Evolutionary conservation across 768 basidiomycete species (phyloP).

Genomic region (Nevesoporus exiguus): DNA sequence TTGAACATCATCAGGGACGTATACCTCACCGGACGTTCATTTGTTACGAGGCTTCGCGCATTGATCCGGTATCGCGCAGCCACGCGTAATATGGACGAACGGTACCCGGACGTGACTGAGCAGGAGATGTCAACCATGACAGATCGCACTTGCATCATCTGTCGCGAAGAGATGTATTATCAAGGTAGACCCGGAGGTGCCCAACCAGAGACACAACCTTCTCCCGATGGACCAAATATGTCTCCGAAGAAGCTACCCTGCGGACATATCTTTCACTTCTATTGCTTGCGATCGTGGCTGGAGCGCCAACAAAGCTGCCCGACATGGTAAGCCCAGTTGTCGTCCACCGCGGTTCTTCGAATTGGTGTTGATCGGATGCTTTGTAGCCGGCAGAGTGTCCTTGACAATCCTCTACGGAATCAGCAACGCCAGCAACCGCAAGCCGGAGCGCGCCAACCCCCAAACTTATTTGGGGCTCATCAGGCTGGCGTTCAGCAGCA

Average conservation of each 20-base stretch:
- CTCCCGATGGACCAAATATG: constrained; percentile 77
- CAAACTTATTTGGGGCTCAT: constrained; percentile 29
- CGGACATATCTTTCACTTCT: constrained; percentile 97
- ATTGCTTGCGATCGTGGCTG: constrained; percentile 95
- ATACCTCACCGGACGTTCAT: constrained; percentile 91
- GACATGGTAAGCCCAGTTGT: constrained; percentile 69
- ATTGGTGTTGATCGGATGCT: constrained; percentile 2
- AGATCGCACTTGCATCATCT: constrained; percentile 96
- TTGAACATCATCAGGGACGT: constrained; percentile 97
- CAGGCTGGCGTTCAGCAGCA: constrained; percentile 35
- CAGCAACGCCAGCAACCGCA: constrained; percentile 34
- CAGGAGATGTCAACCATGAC: constrained; percentile 78
- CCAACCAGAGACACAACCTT: constrained; percentile 19
- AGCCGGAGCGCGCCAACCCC: constrained; percentile 30
- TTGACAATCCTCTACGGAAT: constrained; percentile 46
- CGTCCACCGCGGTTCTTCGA: neutral
- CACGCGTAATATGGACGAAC: constrained; percentile 93
- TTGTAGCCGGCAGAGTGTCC: constrained; percentile 69
- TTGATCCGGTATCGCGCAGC: constrained; percentile 91
- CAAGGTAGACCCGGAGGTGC: constrained; percentile 30
- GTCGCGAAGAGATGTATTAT: constrained; percentile 88
- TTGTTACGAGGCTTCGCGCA: constrained; percentile 82
- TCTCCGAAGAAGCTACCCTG: constrained; percentile 96
- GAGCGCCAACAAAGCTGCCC: constrained; percentile 99
- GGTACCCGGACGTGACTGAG: constrained; percentile 89